Conservation (phyloP, 768 basidiomycete genomes). For the Hemileccinum rubropunctum region DNA sequence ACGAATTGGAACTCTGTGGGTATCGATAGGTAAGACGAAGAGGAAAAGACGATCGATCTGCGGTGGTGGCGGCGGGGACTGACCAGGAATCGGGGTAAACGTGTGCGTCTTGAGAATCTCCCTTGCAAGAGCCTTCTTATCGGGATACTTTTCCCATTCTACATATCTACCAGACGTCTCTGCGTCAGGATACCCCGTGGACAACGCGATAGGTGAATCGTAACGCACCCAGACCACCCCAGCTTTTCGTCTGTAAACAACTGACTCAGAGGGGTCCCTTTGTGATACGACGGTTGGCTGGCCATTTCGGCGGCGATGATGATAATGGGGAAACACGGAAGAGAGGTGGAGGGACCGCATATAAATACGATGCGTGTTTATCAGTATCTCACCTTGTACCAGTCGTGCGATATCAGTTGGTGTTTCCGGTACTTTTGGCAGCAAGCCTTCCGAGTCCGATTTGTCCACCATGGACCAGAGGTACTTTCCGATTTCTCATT, state of each 20-base stretch:
- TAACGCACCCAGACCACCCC: conserved; percentile 16
- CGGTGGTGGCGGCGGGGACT: neutral
- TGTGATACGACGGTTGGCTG: neutral
- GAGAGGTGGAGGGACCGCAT: neutral
- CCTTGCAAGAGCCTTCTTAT: conserved; percentile 13
- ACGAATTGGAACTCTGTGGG: conserved; percentile 45
- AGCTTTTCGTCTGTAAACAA: conserved; percentile 13
- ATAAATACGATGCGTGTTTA: neutral
- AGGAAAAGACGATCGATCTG: neutral
- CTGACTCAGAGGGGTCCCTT: neutral
- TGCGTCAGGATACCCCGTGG: too few relatives aligned
- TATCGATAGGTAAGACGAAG: neutral
- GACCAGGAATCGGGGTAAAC: conserved; percentile 13
- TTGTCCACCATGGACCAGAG: too few relatives aligned
- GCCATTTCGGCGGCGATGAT: neutral
- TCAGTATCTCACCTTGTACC: neutral
- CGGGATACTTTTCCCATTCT: conserved; percentile 14
- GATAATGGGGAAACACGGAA: neutral
- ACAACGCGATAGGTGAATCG: too few relatives aligned
- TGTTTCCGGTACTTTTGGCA: too few relatives aligned
- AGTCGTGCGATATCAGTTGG: neutral
- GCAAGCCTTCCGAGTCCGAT: too few relatives aligned
- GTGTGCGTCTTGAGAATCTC: conserved; percentile 9
- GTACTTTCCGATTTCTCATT: too few relatives aligned
- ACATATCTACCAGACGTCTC: conserved; percentile 7